These are phyloP conservation scores for Takashimella tepidaria DNA, from an alignment of 1,284 basidiomycete genomes.

Conservation along the genomic window DNA sequence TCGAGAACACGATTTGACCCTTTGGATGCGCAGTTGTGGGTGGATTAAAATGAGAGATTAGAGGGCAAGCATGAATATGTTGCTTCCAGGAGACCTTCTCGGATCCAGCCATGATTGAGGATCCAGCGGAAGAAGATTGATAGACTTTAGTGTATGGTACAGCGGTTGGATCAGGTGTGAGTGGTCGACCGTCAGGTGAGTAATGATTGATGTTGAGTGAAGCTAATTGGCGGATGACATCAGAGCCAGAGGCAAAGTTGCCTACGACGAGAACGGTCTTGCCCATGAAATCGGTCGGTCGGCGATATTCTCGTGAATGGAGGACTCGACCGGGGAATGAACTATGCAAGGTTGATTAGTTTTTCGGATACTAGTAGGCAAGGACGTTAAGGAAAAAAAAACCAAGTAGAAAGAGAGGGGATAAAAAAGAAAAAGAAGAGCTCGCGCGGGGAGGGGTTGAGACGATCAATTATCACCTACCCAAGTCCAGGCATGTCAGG, in stretches of 20 bases:
- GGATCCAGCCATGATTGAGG: conserved; percentile 10
- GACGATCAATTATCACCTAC: no score
- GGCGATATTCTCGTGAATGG: conserved; percentile 51
- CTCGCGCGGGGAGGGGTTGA: no score
- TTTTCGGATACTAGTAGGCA: neutral
- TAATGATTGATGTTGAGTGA: conserved; percentile 25
- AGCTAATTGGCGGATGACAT: conserved; percentile 52
- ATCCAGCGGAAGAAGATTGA: conserved; percentile 23
- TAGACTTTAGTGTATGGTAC: conserved; percentile 30
- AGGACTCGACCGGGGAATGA: conserved; percentile 45
- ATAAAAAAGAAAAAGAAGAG: no score
- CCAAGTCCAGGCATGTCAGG: conserved; percentile 47
- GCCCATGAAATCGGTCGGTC: conserved; percentile 34
- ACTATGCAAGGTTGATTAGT: no score
- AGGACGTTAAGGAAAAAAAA: neutral
- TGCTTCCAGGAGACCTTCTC: conserved; percentile 29
- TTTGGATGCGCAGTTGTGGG: conserved; percentile 7
- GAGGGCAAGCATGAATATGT: conserved; percentile 33
- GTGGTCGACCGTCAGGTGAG: conserved; percentile 1
- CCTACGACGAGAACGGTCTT: conserved; percentile 53
- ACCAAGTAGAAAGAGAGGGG: no score
- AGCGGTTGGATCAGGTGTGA: neutral
- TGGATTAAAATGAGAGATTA: conserved; percentile 36
- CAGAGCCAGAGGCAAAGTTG: conserved; percentile 52
- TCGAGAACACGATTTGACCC: conserved; percentile 7